Evolutionary conservation across 192 early-diverging fungal species (phyloP).

Genomic region (Umbelopsis vinacea): DNA sequence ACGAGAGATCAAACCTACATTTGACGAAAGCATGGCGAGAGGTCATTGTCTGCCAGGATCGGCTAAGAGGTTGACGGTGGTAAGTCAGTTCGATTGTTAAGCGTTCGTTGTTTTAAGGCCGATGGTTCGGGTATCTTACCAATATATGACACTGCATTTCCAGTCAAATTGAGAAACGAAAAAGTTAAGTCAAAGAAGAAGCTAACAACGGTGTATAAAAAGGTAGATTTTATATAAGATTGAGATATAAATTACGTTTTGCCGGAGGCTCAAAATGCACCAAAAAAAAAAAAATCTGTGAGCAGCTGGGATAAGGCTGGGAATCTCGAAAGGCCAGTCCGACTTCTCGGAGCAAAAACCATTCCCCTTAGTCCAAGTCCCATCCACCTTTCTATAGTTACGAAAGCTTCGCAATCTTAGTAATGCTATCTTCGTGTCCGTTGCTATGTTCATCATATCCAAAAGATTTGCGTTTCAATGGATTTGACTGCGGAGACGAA

Average conservation of each 20-base stretch:
- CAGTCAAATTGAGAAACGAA: background rate
- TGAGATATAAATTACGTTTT: conserved; percentile 1
- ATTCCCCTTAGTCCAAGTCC: background rate
- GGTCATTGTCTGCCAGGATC: conserved; percentile 26
- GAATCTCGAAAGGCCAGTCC: background rate
- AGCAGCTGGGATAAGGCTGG: background rate
- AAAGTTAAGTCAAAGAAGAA: background rate
- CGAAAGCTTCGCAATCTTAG: background rate
- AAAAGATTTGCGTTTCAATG: background rate
- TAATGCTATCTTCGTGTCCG: background rate
- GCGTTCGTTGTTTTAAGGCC: too few species aligned
- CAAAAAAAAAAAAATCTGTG: background rate
- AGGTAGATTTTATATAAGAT: background rate
- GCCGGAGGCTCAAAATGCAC: conserved; percentile 9
- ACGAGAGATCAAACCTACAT: conserved; percentile 24
- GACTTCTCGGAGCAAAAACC: background rate
- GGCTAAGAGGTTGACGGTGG: background rate
- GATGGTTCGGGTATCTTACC: conserved; percentile 6
- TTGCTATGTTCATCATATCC: background rate
- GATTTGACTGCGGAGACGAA: background rate
- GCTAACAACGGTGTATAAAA: background rate
- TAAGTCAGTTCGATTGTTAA: background rate
- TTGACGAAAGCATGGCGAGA: conserved; percentile 38
- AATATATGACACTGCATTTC: conserved; percentile 20
- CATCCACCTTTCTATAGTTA: background rate